Evolutionary conservation across 495 filamentous ascomycete genomes (phyloP).

Genomic region (Aspergillus sclerotiicarbonarius): DNA sequence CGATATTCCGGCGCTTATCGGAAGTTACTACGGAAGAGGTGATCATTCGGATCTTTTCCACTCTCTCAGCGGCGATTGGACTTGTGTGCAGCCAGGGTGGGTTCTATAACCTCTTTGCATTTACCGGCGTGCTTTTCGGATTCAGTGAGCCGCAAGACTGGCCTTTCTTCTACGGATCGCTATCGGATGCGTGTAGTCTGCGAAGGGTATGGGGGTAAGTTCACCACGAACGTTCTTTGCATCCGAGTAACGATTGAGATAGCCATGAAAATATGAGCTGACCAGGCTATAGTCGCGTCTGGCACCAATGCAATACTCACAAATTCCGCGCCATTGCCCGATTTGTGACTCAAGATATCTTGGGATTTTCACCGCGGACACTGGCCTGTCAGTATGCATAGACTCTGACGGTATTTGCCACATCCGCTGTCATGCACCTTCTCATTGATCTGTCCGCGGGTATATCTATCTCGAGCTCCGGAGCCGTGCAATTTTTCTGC

Average conservation of each 20-base stretch:
- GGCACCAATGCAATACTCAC: neutral
- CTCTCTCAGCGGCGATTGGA: neutral
- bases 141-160: neutral
- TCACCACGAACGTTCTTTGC: neutral
- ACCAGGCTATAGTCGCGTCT: neutral
- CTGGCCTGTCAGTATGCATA: neutral
- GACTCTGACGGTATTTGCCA: neutral
- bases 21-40: neutral
- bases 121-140: neutral
- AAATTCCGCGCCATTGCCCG: neutral
- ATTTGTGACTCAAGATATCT: neutral
- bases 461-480: neutral
- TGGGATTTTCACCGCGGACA: neutral
- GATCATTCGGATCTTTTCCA: neutral
- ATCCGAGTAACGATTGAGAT: too few species aligned
- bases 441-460: conserved; percentile 1
- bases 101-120: neutral
- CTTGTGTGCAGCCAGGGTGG: neutral
- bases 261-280: neutral
- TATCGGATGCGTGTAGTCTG: conserved; percentile 1
- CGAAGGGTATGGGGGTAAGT: conserved; percentile 1
- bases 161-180: conserved; percentile 1
- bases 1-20: neutral
- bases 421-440: neutral
- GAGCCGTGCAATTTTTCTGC: neutral